Evolutionary conservation across 768 basidiomycete species (phyloP).

Genomic region (Mycena pura): DNA sequence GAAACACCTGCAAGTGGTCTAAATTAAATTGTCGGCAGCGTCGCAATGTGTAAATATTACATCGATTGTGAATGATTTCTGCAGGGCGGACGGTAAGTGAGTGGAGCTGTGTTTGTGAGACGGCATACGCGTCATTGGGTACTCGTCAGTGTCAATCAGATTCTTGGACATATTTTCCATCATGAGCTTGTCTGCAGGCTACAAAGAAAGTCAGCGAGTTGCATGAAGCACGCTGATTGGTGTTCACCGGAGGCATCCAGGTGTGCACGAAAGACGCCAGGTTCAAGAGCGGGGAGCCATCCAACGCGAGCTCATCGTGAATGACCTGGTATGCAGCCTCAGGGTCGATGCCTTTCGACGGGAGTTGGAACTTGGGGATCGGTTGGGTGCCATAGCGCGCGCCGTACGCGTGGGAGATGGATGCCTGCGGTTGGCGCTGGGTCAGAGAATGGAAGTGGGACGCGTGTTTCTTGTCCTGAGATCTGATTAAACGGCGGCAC

Average conservation of each 20-base stretch:
- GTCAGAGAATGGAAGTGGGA: conserved; percentile 43
- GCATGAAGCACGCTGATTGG: background rate
- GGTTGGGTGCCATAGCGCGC: conserved; percentile 71
- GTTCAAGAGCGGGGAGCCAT: conserved; percentile 68
- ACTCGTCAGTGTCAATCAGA: conserved; percentile 68
- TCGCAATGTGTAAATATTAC: conserved; percentile 30
- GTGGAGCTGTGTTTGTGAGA: background rate
- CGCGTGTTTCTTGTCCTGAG: conserved; percentile 52
- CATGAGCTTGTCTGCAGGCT: conserved; percentile 58
- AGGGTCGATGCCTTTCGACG: conserved; percentile 56
- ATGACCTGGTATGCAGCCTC: conserved; percentile 64
- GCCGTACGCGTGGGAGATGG: conserved; percentile 55
- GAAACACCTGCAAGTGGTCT: conserved; percentile 49
- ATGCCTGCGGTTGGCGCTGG: conserved; percentile 37
- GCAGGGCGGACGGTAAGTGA: background rate
- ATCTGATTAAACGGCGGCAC: conserved; percentile 3
- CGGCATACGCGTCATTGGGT: conserved; percentile 65
- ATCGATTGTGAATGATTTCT: conserved; percentile 63
- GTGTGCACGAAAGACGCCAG: conserved; percentile 69
- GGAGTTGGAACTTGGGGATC: conserved; percentile 66
- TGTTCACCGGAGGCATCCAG: conserved; percentile 57
- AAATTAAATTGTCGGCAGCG: background rate
- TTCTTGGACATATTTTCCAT: conserved; percentile 72
- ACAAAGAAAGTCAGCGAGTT: conserved; percentile 1
- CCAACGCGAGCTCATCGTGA: conserved; percentile 70